Conservation (phyloP, 2,329 filamentous ascomycete genomes). For the Stagonosporopsis chrysanthemi region DNA sequence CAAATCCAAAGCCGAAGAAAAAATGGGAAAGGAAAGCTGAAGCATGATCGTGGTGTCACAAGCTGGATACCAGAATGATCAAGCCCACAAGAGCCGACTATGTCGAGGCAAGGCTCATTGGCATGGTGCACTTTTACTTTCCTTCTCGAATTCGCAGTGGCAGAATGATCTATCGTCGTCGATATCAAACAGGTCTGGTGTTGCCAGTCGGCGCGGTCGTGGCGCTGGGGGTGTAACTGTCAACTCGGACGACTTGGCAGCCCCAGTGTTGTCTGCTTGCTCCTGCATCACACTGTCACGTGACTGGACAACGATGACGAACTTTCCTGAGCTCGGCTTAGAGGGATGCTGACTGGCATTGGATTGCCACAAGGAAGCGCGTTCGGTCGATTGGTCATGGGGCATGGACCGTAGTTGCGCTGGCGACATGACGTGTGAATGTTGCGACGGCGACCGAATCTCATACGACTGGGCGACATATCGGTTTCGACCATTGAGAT, state of each 20-base stretch:
- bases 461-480: slow-evolving; percentile 34
- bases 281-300: slow-evolving; percentile 20
- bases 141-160: slow-evolving; percentile 33
- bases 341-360: too few species aligned
- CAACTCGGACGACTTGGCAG: not conserved
- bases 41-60: not conserved
- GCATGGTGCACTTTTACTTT: slow-evolving; percentile 20
- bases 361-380: not conserved
- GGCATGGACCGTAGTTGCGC: not conserved
- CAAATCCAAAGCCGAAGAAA: not conserved
- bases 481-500: slow-evolving; percentile 29
- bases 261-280: not conserved
- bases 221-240: slow-evolving; percentile 44
- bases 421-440: not conserved
- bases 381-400: not conserved
- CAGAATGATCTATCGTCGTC: slow-evolving; percentile 41
- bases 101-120: not conserved
- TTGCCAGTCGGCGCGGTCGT: slow-evolving; percentile 37
- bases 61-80: not conserved
- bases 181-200: slow-evolving; percentile 44
- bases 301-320: slow-evolving; percentile 29
- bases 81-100: not conserved
- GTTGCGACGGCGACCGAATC: not conserved
- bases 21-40: not conserved
- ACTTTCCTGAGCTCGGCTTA: not conserved